Conservation (phyloP, 2,329 filamentous ascomycete species). For the Berkeleyomyces basicola region DNA sequence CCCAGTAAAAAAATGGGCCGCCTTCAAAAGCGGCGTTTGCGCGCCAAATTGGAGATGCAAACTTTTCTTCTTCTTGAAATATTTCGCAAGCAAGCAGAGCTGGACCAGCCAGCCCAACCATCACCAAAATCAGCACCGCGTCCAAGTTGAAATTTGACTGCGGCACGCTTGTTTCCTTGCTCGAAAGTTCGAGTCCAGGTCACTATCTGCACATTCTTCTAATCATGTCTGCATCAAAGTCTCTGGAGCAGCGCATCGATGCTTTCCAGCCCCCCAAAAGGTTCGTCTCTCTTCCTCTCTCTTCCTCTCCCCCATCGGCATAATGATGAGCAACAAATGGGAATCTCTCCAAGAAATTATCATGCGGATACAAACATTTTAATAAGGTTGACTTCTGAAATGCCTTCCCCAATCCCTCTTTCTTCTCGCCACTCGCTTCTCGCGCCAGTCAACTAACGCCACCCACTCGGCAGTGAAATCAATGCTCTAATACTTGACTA, state of each 20-base stretch:
- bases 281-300: constrained; percentile 35
- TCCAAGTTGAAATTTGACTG: background rate
- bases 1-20: background rate
- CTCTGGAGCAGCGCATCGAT: constrained; percentile 68
- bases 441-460: background rate
- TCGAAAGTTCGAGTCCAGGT: constrained; percentile 5
- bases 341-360: constrained; percentile 97
- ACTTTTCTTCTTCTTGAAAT: background rate
- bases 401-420: constrained; percentile 3
- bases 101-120: background rate
- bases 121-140: background rate
- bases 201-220: background rate
- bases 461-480: constrained; percentile 56
- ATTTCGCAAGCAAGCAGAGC: background rate
- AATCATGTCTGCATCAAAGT: constrained; percentile 24
- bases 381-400: constrained; percentile 52
- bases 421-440: background rate
- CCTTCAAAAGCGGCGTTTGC: constrained; percentile 7
- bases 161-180: background rate
- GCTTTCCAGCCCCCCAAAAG: constrained; percentile 77
- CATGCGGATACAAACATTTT: constrained; percentile 63
- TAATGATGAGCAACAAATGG: constrained; percentile 82
- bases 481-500: constrained; percentile 95
- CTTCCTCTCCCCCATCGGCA: constrained; percentile 8
- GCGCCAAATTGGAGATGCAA: background rate